phyloP scores from a whole-genome alignment of 2,329 filamentous ascomycete genomes.

The Neobulgaria alba region DNA sequence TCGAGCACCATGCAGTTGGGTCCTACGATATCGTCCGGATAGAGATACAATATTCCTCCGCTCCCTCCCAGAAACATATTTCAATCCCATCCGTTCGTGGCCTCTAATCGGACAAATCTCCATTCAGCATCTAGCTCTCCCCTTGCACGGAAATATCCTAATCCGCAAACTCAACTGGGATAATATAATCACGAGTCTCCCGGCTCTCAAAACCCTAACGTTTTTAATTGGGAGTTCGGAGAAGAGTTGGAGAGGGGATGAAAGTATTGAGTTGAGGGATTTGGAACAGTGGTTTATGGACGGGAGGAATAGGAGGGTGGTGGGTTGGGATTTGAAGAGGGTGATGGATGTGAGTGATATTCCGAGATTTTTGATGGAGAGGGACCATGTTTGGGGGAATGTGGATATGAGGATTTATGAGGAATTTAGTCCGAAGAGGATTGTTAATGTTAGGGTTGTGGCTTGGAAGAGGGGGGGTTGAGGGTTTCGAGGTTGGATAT shows the following conservation, averaged over 20 bases:
- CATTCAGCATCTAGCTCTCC: conserved; percentile 5
- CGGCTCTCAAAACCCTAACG: conserved; percentile 6
- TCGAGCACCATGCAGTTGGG: background rate
- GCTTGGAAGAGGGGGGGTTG: conserved; percentile 6
- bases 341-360: conserved; percentile 1
- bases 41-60: conserved; percentile 10
- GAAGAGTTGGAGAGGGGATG: conserved; percentile 3
- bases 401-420: background rate
- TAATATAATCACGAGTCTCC: background rate
- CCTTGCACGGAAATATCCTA: background rate
- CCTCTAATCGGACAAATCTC: background rate
- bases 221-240: conserved; percentile 8
- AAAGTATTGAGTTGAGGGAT: conserved; percentile 6
- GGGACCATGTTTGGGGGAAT: background rate
- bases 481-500: too few species aligned
- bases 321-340: background rate
- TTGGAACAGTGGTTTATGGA: conserved; percentile 10
- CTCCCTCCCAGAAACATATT: conserved; percentile 1
- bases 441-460: conserved; percentile 7
- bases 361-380: background rate
- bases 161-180: background rate
- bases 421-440: background rate
- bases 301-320: conserved; percentile 4
- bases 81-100: background rate
- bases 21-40: conserved; percentile 3